Conservation (phyloP, 345 rosid genomes). For the Erucastrum elatum region DNA sequence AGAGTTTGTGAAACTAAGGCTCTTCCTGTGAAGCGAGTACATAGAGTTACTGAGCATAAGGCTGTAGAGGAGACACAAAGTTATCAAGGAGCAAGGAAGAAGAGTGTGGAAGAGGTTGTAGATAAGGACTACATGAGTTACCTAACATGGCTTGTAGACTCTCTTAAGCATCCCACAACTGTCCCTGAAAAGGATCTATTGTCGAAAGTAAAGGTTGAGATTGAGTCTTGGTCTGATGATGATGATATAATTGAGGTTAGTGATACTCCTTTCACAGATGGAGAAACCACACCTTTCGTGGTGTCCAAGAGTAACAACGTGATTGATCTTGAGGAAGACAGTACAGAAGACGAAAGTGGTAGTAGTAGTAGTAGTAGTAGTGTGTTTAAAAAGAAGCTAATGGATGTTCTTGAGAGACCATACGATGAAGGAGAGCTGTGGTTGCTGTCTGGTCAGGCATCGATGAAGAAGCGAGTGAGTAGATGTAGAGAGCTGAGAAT, state of each 20-base stretch:
- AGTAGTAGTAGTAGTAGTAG: neutral
- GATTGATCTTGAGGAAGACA: constrained; percentile 26
- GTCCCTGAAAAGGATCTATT: constrained; percentile 3
- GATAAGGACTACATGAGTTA: constrained; percentile 33
- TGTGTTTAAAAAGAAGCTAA: constrained; percentile 21
- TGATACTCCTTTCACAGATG: constrained; percentile 30
- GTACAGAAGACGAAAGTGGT: neutral
- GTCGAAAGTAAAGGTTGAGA: constrained; percentile 22
- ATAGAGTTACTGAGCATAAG: neutral
- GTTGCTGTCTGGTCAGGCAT: constrained; percentile 5
- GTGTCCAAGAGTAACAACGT: constrained; percentile 21
- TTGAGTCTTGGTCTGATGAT: constrained; percentile 17
- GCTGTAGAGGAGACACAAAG: constrained; percentile 7
- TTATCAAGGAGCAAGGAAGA: neutral
- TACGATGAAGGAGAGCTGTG: constrained; percentile 26
- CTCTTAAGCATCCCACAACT: constrained; percentile 4
- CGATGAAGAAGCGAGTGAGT: constrained; percentile 4
- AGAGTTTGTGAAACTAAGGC: neutral
- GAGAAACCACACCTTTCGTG: constrained; percentile 27
- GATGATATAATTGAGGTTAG: constrained; percentile 26
- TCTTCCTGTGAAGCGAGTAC: neutral
- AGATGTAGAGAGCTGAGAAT: constrained; percentile 33
- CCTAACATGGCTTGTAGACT: constrained; percentile 35
- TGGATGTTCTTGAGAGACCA: constrained; percentile 17
- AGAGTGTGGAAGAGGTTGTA: neutral